Evolutionary conservation across 352 stramenopile species (phyloP).

Genomic region (Phytophthora cryptogea): DNA sequence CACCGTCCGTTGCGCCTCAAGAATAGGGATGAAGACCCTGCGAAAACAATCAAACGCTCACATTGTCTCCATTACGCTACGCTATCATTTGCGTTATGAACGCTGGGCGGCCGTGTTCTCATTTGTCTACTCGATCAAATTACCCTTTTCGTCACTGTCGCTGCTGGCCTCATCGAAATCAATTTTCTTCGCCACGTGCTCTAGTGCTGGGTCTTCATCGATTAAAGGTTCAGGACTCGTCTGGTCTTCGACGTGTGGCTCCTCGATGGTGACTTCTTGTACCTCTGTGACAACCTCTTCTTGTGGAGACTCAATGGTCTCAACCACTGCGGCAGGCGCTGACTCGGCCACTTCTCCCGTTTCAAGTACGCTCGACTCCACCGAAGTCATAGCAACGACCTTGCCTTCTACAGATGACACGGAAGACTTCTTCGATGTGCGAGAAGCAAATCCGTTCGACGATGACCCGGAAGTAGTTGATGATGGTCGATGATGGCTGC

Average conservation of each 20-base stretch:
- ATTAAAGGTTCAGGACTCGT: conserved; percentile 2
- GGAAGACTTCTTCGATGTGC: conserved; percentile 36
- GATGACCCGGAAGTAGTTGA: conserved; percentile 33
- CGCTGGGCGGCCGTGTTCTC: conserved; percentile 3
- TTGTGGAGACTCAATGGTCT: conserved; percentile 4
- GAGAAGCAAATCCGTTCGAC: conserved; percentile 21
- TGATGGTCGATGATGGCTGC: conserved; percentile 5
- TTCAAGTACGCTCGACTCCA: conserved; percentile 4
- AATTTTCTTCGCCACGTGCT: conserved; percentile 40
- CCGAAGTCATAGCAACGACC: not conserved
- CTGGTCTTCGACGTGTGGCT: conserved; percentile 9
- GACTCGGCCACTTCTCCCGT: conserved; percentile 1
- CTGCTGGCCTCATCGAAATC: conserved; percentile 42
- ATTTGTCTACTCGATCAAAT: conserved; percentile 19
- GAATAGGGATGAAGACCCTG: conserved; percentile 10
- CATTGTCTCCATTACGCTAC: conserved; percentile 25
- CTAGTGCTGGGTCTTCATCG: conserved; percentile 23
- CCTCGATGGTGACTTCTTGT: conserved; percentile 3
- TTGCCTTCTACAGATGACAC: conserved; percentile 29
- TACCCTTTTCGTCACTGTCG: conserved; percentile 36
- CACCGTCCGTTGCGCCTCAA: conserved; percentile 8
- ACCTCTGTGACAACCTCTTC: not conserved
- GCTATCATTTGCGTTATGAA: conserved; percentile 12
- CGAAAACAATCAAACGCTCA: conserved; percentile 13
- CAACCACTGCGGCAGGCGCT: not conserved